These are phyloP conservation scores for Candida wancherniae DNA, from an alignment of 805 yeast genomes.

Conservation along the genomic window DNA sequence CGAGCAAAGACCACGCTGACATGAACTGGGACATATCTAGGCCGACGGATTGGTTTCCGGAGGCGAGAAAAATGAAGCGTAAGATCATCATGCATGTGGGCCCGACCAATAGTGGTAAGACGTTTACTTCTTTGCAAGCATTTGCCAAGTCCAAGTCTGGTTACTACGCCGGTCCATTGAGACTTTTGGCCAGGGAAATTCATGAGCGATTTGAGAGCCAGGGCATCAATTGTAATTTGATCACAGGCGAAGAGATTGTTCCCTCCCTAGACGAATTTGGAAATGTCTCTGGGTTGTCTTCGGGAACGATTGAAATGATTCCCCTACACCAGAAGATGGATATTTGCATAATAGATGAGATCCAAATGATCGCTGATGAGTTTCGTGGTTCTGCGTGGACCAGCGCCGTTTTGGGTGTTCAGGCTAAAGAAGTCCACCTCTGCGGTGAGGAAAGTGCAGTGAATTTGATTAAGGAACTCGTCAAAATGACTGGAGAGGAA, in stretches of 20 bases:
- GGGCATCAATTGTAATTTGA: slow-evolving; percentile 69
- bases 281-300: slow-evolving; percentile 64
- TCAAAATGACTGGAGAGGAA: slow-evolving; percentile 72
- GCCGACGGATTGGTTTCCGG: slow-evolving; percentile 69
- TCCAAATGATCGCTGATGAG: slow-evolving; percentile 85
- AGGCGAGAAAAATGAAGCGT: slow-evolving; percentile 73
- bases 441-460: slow-evolving; percentile 92
- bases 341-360: slow-evolving; percentile 89
- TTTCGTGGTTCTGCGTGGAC: slow-evolving; percentile 94
- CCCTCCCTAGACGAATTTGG: slow-evolving; percentile 67
- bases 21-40: slow-evolving; percentile 18
- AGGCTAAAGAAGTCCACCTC: slow-evolving; percentile 79
- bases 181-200: slow-evolving; percentile 87
- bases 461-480: slow-evolving; percentile 56
- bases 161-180: slow-evolving; percentile 89
- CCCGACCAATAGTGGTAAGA: slow-evolving; percentile 96
- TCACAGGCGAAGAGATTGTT: slow-evolving; percentile 94
- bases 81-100: slow-evolving; percentile 91
- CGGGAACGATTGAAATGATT: slow-evolving; percentile 94
- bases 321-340: slow-evolving; percentile 67
- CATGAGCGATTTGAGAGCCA: slow-evolving; percentile 72
- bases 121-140: slow-evolving; percentile 72
- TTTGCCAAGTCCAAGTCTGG: slow-evolving; percentile 67
- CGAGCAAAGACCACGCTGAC: slow-evolving; percentile 5
- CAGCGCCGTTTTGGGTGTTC: slow-evolving; percentile 78